These are phyloP conservation scores for Picea mariana DNA, from an alignment of 83 land plant species.

Conservation along the genomic window DNA sequence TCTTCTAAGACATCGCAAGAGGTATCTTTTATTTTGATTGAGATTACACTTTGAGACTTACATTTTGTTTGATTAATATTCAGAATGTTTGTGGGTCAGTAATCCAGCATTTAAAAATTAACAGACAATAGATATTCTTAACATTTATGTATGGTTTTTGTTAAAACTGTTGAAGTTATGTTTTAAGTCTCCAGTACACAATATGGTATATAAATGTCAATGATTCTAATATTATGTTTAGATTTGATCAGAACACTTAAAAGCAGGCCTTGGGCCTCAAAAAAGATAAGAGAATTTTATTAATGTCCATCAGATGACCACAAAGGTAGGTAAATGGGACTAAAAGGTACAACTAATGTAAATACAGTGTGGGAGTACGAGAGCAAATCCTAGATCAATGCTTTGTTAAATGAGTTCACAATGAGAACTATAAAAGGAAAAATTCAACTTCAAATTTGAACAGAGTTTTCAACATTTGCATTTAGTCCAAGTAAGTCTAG, in stretches of 20 bases:
- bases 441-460: too few species aligned
- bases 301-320: too few species aligned
- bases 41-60: neutral
- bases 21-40: constrained; percentile 29
- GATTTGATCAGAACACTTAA: neutral
- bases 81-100: constrained; percentile 3
- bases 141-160: neutral
- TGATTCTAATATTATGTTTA: too few species aligned
- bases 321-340: too few species aligned
- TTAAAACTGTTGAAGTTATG: neutral
- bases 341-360: too few species aligned
- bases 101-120: neutral
- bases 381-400: too few species aligned
- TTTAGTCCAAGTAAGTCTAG: neutral
- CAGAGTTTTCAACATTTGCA: neutral
- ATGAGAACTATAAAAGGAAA: too few species aligned
- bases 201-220: neutral
- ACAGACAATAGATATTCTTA: neutral
- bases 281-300: neutral
- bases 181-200: neutral
- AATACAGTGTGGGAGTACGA: too few species aligned
- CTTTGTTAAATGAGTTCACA: too few species aligned
- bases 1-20: constrained; percentile 48
- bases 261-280: neutral
- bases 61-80: neutral